Conservation (phyloP, 2,329 filamentous ascomycete genomes). For the Colletotrichum sp. region DNA sequence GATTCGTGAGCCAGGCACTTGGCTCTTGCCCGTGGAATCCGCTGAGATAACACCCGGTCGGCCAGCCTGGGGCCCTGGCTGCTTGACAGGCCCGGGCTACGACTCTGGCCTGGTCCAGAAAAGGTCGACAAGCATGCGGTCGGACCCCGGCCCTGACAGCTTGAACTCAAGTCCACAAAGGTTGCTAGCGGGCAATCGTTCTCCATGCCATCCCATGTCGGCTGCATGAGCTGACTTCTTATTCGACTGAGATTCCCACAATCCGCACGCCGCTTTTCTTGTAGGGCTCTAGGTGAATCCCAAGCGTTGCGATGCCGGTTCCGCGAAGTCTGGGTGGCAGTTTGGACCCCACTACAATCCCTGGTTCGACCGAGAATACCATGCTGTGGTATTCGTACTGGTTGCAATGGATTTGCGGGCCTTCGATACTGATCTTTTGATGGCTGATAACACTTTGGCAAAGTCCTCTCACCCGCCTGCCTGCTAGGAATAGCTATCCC, state of each 20-base stretch:
- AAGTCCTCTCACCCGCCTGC: not conserved
- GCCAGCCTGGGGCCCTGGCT: conserved; percentile 4
- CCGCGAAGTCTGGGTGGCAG: conserved; percentile 8
- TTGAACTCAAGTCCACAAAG: conserved; percentile 9
- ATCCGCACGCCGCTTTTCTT: conserved; percentile 9
- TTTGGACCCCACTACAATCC: not conserved
- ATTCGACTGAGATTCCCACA: conserved; percentile 9
- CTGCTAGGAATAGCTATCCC: not conserved
- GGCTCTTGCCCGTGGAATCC: conserved; percentile 15
- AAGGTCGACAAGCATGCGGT: conserved; percentile 7
- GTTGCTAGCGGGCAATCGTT: conserved; percentile 17
- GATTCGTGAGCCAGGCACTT: conserved; percentile 19
- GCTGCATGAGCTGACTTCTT: conserved; percentile 2
- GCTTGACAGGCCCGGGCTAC: conserved; percentile 7
- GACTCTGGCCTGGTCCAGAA: conserved; percentile 10
- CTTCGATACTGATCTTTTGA: not conserved
- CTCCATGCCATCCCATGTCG: conserved; percentile 20
- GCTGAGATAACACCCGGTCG: conserved; percentile 11
- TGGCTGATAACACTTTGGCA: not conserved
- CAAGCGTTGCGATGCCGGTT: conserved; percentile 17
- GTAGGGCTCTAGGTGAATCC: conserved; percentile 15
- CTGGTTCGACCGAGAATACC: conserved; percentile 5
- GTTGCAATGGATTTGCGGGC: conserved; percentile 2
- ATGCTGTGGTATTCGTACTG: conserved; percentile 4
- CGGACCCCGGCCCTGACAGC: not conserved